phyloP scores from a whole-genome alignment of 225 moss, liverwort and hornwort genomes.

The Marchantia paleacea region DNA sequence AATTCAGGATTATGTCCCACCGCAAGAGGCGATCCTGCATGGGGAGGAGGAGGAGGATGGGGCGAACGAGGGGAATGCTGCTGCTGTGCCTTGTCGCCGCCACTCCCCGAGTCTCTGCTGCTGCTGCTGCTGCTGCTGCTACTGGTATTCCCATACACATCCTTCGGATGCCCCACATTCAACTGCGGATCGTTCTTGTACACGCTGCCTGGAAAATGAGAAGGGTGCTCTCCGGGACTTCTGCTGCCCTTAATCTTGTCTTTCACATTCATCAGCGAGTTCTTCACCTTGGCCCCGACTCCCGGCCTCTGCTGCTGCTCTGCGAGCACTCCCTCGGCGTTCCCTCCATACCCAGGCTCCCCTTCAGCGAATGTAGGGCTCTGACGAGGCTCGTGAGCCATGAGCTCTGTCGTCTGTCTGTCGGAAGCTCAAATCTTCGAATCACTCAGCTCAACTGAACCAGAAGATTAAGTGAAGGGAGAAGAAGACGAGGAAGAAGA shows the following conservation, averaged over 20 bases:
- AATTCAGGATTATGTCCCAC: conserved; percentile 14
- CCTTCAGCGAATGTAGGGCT: neutral
- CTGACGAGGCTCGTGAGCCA: neutral
- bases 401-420: neutral
- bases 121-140: neutral
- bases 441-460: neutral
- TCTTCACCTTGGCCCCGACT: neutral
- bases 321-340: neutral
- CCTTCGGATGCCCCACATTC: neutral
- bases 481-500: no score
- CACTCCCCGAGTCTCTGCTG: neutral
- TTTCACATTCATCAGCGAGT: neutral
- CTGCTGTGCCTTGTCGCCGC: neutral
- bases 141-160: neutral
- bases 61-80: conserved; percentile 1
- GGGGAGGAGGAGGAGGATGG: neutral
- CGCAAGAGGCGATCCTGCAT: neutral
- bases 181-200: conserved; percentile 9
- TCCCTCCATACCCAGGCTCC: conserved; percentile 6
- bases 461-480: neutral
- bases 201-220: neutral
- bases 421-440: no score
- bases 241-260: neutral
- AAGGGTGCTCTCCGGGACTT: neutral
- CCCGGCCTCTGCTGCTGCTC: conserved; percentile 16